A percentile compares a stretch with the other conserved stretches of the same genome.
These are phyloP conservation scores for Phalaenopsis hybrid DNA, from an alignment of 116 monocot genomes.

Conservation along the genomic window DNA sequence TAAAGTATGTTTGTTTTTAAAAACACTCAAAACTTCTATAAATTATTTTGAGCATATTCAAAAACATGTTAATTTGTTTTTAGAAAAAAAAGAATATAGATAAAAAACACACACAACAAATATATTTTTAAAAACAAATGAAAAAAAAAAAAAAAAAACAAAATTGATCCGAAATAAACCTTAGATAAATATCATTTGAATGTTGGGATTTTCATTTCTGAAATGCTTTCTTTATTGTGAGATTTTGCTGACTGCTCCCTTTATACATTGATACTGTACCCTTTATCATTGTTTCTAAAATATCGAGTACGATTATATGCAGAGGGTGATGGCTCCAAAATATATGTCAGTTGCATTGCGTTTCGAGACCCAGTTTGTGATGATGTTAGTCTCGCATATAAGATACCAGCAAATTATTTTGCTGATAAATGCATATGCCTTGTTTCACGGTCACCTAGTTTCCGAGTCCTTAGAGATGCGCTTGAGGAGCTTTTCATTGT, in stretches of 20 bases:
- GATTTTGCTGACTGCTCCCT: background rate
- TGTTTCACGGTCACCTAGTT: slow-evolving; percentile 87
- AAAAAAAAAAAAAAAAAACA: too few relatives aligned
- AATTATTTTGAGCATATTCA: too few relatives aligned
- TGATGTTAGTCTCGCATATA: slow-evolving; percentile 78
- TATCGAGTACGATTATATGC: slow-evolving; percentile 15
- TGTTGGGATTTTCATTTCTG: background rate
- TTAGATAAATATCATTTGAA: background rate
- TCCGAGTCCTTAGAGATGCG: slow-evolving; percentile 80
- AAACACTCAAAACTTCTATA: too few relatives aligned
- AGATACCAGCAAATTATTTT: slow-evolving; percentile 65
- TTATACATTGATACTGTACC: background rate
- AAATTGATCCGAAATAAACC: too few relatives aligned
- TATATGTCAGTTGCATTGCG: slow-evolving; percentile 96
- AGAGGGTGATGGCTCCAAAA: slow-evolving; percentile 99
- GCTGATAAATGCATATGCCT: slow-evolving; percentile 99
- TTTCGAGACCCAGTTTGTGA: slow-evolving; percentile 95
- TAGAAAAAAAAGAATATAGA: too few relatives aligned
- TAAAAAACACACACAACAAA: too few relatives aligned
- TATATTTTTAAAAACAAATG: too few relatives aligned
- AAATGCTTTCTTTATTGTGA: background rate
- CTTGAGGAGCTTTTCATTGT: slow-evolving; percentile 84
- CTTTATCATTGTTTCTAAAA: background rate
- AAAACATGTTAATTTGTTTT: too few relatives aligned
- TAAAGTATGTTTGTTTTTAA: too few relatives aligned